Base-by-base conservation (phyloP, 2,329 filamentous ascomycete genomes). In the Cordyceps fumosorosea region DNA sequence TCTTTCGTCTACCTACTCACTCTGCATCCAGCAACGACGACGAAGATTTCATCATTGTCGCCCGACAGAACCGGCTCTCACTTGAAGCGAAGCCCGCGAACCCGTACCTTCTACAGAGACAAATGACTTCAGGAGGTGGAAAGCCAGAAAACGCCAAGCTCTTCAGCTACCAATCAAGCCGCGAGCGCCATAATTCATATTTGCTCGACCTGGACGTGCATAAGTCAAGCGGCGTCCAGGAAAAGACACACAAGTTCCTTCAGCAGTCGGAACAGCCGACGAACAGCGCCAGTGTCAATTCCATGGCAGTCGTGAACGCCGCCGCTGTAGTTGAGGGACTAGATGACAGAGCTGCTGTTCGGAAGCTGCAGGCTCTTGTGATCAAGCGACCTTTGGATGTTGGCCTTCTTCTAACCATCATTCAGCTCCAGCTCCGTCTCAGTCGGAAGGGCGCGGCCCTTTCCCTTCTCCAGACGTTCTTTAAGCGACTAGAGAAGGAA, bases 351-450 rank as follows among this genome's bases (percentile, higher is more conserved):
- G 68, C 81, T 85, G 52, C 86, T 5, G 76, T 96, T 40, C 90
- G 88, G 70, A 80, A 84, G 42, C 84, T 96, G 29, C 75, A 90
- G 3, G 83, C 84, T 1, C 74, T 93, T 14, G 77, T 93, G 7
- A 87, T 91, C 68, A 88, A 86, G 70, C 81, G 90, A 34, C 90
- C 92, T 0, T 84, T 85, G 64, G 91, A 97, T 70, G 79, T 96
- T 24, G 93, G 93, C 1, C 80, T 97, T 3, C 77, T 90, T 26
- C 79, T 97, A 45, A 92, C 90, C 11, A 83, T 91, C 62, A 82
- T 93, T 11, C 92, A 97, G 72, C 82, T 96, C 51, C 92, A 96
- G 70, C 79, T 95, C 18, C 80, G 86, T 56, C 84, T 81, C 47
- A 84, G 87, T 53, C 91, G 93, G 70, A 81, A 85, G 32, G 87